Evolutionary conservation across 179 eudicot species (phyloP).

Genomic region (Silene noctiflora): DNA sequence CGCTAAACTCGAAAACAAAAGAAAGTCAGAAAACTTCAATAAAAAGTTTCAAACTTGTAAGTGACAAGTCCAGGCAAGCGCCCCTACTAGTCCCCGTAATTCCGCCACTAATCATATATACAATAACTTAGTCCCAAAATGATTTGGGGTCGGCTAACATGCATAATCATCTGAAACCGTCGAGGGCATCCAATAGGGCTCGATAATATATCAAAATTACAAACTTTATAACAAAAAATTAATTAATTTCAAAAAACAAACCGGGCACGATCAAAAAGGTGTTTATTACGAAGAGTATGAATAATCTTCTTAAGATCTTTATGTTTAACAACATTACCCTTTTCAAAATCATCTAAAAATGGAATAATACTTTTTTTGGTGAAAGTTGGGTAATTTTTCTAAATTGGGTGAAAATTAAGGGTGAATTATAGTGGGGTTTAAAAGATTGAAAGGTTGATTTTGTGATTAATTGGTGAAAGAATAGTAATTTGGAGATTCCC

Average conservation of each 20-base stretch:
- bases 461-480: neutral
- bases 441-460: slow-evolving; percentile 4
- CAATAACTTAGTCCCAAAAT: too few species aligned
- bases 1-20: too few species aligned
- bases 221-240: too few species aligned
- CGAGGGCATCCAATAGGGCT: neutral
- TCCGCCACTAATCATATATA: too few species aligned
- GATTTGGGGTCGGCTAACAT: neutral
- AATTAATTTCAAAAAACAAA: neutral
- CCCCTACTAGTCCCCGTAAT: too few species aligned
- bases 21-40: too few species aligned
- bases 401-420: too few species aligned
- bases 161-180: neutral
- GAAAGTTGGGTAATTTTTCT: neutral
- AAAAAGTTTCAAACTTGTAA: too few species aligned
- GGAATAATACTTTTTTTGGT: slow-evolving; percentile 2
- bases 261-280: slow-evolving; percentile 15
- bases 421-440: neutral
- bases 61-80: too few species aligned
- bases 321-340: neutral
- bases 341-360: neutral
- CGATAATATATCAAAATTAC: neutral
- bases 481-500: neutral
- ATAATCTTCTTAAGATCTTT: neutral
- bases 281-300: neutral